Conservation (phyloP, 441 rosid species). For the Adansonia gregorii region DNA sequence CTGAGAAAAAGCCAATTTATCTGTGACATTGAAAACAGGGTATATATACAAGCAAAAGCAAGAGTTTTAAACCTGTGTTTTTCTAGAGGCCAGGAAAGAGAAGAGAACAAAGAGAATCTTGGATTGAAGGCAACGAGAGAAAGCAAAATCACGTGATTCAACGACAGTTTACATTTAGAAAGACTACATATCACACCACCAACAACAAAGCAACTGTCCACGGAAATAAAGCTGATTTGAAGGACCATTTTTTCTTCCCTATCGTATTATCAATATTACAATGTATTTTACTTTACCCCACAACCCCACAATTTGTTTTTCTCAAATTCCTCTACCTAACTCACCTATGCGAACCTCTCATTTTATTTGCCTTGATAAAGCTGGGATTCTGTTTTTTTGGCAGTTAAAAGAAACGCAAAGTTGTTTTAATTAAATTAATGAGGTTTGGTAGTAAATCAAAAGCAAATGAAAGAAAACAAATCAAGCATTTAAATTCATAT, state of each 20-base stretch:
- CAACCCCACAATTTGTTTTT: conserved; percentile 12
- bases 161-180: conserved; percentile 41
- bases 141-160: conserved; percentile 63
- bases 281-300: conserved; percentile 4
- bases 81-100: conserved; percentile 12
- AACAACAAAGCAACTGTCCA: conserved; percentile 26
- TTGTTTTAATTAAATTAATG: conserved; percentile 13
- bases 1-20: not conserved
- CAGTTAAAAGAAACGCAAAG: not conserved
- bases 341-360: conserved; percentile 6
- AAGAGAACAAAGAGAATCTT: conserved; percentile 35
- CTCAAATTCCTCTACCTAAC: conserved; percentile 29
- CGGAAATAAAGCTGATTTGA: conserved; percentile 34
- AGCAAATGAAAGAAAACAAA: conserved; percentile 5
- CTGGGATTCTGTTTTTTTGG: conserved; percentile 12
- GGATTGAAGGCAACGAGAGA: conserved; percentile 37
- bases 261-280: not conserved
- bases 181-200: conserved; percentile 24
- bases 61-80: not conserved
- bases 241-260: conserved; percentile 19
- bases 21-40: not conserved
- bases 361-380: not conserved
- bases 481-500: too few species aligned
- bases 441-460: conserved; percentile 22
- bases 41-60: not conserved